Evolutionary conservation across 2,329 filamentous ascomycete species (phyloP).

Genomic region (Calcarisporium arbuscula): DNA sequence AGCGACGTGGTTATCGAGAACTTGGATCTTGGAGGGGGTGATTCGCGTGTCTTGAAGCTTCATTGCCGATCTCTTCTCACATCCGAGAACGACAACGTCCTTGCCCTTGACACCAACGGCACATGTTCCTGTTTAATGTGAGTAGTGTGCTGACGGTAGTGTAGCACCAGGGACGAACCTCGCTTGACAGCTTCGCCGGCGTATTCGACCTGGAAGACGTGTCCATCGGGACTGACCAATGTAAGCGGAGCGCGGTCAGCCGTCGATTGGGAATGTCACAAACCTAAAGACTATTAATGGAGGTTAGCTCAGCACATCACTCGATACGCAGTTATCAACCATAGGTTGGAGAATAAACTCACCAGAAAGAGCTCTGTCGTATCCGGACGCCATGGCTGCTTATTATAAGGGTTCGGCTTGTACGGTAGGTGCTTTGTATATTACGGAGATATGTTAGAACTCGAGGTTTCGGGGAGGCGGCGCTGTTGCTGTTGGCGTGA

Average conservation of each 20-base stretch:
- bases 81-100: conserved; percentile 92
- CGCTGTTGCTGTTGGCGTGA: conserved; percentile 11
- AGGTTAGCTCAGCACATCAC: too few relatives aligned
- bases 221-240: conserved; percentile 97
- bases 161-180: conserved; percentile 50
- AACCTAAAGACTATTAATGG: conserved; percentile 72
- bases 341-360: conserved; percentile 34
- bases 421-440: too few relatives aligned
- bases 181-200: conserved; percentile 97
- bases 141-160: conserved; percentile 11
- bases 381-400: conserved; percentile 74
- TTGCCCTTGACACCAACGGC: conserved; percentile 94
- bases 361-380: conserved; percentile 99
- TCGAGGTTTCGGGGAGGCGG: conserved; percentile 6
- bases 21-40: conserved; percentile 96
- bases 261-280: conserved; percentile 6
- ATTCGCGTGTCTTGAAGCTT: conserved; percentile 99
- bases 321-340: too few relatives aligned
- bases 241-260: neutral
- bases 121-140: conserved; percentile 66
- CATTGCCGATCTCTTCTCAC: conserved; percentile 98
- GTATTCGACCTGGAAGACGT: conserved; percentile 99
- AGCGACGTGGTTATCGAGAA: conserved; percentile 92
- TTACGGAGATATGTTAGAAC: too few relatives aligned
- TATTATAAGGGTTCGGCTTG: neutral